Percentiles rank a stretch among this genome's conserved stretches.
These are phyloP conservation scores for Aleurites moluccanus DNA, from an alignment of 441 rosid species.

Conservation along the genomic window DNA sequence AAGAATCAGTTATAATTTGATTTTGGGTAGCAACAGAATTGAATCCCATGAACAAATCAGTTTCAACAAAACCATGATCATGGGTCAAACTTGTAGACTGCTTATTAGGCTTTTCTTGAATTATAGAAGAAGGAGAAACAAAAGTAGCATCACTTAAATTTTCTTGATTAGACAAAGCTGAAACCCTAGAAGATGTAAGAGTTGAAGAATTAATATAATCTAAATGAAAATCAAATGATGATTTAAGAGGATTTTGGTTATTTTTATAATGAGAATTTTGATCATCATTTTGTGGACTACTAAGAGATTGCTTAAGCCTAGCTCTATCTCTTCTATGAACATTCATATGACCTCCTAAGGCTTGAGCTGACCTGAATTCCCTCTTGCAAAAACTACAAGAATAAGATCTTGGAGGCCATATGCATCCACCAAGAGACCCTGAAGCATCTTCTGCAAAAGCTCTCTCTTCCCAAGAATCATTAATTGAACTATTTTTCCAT, in stretches of 20 bases:
- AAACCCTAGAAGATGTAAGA: constrained; percentile 41
- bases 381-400: constrained; percentile 86
- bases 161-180: constrained; percentile 27
- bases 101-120: constrained; percentile 13
- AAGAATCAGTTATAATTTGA: constrained; percentile 14
- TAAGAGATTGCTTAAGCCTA: constrained; percentile 67
- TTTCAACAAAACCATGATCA: constrained; percentile 33
- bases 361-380: constrained; percentile 97
- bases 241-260: constrained; percentile 18
- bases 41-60: constrained; percentile 48
- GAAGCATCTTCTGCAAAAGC: constrained; percentile 85
- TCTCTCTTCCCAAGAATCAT: constrained; percentile 75
- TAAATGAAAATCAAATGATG: constrained; percentile 21
- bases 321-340: constrained; percentile 97
- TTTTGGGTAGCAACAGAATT: constrained; percentile 29
- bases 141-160: constrained; percentile 18
- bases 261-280: constrained; percentile 19
- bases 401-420: constrained; percentile 98
- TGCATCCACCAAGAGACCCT: constrained; percentile 51
- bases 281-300: constrained; percentile 22
- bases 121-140: constrained; percentile 19
- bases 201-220: constrained; percentile 20
- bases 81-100: constrained; percentile 3
- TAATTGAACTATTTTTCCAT: constrained; percentile 10
- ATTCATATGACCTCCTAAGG: constrained; percentile 96